A percentile compares a stretch with the other conserved stretches of the same genome.
phyloP scores from a whole-genome alignment of 306 rosid genomes.

The Trichosanthes cucumerina region DNA sequence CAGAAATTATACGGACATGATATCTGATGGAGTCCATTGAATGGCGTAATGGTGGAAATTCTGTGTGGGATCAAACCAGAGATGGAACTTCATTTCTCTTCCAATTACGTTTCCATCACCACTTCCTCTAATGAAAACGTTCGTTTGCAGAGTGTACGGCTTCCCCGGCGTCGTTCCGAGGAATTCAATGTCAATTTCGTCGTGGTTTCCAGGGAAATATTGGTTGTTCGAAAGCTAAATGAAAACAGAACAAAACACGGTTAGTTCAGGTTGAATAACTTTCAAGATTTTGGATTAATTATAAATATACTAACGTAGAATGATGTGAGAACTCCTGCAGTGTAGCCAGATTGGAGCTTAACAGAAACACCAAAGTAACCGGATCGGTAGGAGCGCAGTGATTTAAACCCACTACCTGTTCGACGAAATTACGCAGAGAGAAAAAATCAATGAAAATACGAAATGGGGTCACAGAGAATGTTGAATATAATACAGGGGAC shows the following conservation, averaged over 20 bases:
- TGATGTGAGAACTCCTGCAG: slow-evolving; percentile 80
- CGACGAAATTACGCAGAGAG: neutral
- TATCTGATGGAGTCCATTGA: slow-evolving; percentile 68
- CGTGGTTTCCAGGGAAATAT: slow-evolving; percentile 71
- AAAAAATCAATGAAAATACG: neutral
- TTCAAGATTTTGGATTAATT: neutral
- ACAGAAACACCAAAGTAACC: slow-evolving; percentile 74
- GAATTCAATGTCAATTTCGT: slow-evolving; percentile 84
- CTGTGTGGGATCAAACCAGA: slow-evolving; percentile 90
- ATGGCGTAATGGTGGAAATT: slow-evolving; percentile 75
- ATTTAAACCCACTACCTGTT: slow-evolving; percentile 90
- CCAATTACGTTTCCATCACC: slow-evolving; percentile 68
- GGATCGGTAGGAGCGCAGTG: slow-evolving; percentile 42
- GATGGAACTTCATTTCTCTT: slow-evolving; percentile 70
- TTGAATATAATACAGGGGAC: neutral
- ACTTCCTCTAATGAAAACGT: slow-evolving; percentile 80
- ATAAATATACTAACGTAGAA: slow-evolving; percentile 45
- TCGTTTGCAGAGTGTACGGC: slow-evolving; percentile 83
- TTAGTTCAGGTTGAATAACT: neutral
- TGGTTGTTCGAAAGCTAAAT: slow-evolving; percentile 84
- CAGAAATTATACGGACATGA: slow-evolving; percentile 40
- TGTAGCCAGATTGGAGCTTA: slow-evolving; percentile 75
- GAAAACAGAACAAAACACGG: neutral
- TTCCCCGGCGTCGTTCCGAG: slow-evolving; percentile 68
- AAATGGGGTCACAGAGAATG: neutral